Evolutionary conservation across 2,329 filamentous ascomycete species (phyloP).

Genomic region (Geosmithia putterillii): DNA sequence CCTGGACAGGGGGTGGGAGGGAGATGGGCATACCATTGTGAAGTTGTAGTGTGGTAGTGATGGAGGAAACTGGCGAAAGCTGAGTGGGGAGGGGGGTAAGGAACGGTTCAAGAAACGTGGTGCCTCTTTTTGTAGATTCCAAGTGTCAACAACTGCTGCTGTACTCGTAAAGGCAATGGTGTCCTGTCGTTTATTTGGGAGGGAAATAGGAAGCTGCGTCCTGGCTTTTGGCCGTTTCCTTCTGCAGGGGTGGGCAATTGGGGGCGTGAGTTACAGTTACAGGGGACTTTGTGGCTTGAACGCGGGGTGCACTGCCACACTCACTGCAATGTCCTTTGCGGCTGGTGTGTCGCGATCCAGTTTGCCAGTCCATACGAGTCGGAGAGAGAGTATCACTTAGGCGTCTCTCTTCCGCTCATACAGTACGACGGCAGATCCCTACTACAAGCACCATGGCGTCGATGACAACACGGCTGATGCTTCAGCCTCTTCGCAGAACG

Average conservation of each 20-base stretch:
- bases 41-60: not conserved
- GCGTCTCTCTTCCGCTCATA: too few species aligned
- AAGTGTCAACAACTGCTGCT: too few species aligned
- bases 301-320: slow-evolving; percentile 4
- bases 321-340: not conserved
- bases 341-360: not conserved
- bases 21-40: not conserved
- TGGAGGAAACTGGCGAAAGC: not conserved
- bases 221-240: not conserved
- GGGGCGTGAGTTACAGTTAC: not conserved
- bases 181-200: not conserved
- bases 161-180: not conserved
- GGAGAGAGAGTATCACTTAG: too few species aligned
- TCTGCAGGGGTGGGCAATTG: not conserved
- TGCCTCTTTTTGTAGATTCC: not conserved
- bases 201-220: not conserved
- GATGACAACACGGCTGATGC: not conserved
- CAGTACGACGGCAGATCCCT: not conserved
- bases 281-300: slow-evolving; percentile 1
- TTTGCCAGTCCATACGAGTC: too few species aligned
- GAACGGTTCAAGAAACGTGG: too few species aligned
- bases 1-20: not conserved
- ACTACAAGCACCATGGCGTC: not conserved
- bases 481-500: not conserved
- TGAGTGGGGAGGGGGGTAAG: not conserved